These are phyloP conservation scores for Bryoerythrophyllum caledonicum DNA, from an alignment of 225 moss, liverwort and hornwort genomes.

Conservation along the genomic window DNA sequence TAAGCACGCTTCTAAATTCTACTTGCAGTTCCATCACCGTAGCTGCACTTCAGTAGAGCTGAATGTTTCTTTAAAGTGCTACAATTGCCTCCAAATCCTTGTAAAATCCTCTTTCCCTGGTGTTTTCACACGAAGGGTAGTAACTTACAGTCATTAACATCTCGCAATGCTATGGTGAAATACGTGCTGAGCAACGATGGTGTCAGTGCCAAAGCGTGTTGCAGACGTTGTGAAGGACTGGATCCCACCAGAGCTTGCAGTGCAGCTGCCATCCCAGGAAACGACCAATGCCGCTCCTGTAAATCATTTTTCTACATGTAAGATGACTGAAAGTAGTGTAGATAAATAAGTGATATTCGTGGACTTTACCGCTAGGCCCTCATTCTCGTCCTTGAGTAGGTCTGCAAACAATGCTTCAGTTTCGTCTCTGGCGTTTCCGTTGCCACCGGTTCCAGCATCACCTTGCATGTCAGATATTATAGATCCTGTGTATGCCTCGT, in stretches of 20 bases:
- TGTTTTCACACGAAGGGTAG: no score
- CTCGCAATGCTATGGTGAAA: conserved; percentile 79
- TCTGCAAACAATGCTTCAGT: conserved; percentile 83
- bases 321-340: neutral
- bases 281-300: conserved; percentile 99
- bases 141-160: conserved; percentile 87
- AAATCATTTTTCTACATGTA: conserved; percentile 4
- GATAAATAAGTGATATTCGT: neutral
- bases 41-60: no score
- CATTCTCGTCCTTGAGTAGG: conserved; percentile 90
- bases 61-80: no score
- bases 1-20: no score
- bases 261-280: conserved; percentile 87
- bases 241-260: conserved; percentile 70
- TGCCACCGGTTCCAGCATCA: conserved; percentile 76
- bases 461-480: conserved; percentile 73
- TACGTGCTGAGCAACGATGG: conserved; percentile 78
- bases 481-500: conserved; percentile 89
- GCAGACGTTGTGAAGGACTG: conserved; percentile 69
- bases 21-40: no score
- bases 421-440: conserved; percentile 63
- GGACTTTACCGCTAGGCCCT: conserved; percentile 76
- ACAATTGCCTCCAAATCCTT: no score
- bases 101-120: no score
- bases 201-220: conserved; percentile 67